Base-by-base conservation (phyloP, 805 yeast species). In the Nematodospora valgi region DNA sequence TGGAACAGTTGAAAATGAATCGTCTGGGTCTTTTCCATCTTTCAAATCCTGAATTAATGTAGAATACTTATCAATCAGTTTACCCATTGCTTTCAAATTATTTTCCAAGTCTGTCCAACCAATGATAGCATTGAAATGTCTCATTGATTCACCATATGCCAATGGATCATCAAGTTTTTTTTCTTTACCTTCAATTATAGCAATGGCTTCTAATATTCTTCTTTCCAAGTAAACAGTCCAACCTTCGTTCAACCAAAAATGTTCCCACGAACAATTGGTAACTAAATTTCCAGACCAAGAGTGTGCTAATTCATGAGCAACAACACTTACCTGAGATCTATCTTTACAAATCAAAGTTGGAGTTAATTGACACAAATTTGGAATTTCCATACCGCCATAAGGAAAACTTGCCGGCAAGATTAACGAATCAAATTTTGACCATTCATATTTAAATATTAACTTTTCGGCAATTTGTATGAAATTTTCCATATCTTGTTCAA, bases 381-480 rank as follows among this genome's bases (percentile, higher is more conserved):
- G 95, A 52, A 86, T 86, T 62, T 88, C 96, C 95, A 88, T 88
- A 36, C 96, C 96, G 43, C 96, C 96, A 51, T 85, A 88, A 3
- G 95, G 94, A 62, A 76, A 73, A 6, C 78, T 76, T 36, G 80
- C 74, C 2, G 95, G 95, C 44, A 87, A 74, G 21, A 88, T 79
- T 26, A 88, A 68, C 20, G 86, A 83, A 52, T 87, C 89, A 56
- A 82, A 88, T 24, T 78, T 79, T 38, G 76, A 72, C 95, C 96
- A 88, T 51, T 86, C 93, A 58, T 88, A 88, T 2, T 78, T 74
- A 51, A 81, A 86, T 12, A 86, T 80, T 28, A 86, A 63, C 17
- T 70, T 63, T 58, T 88, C 96, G 7, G 95, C 95, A 12, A 83
- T 73, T 49, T 73, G 57, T 42, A 88, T 79, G 63, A 88, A 88